Percentiles rank a stretch among this genome's conserved stretches.
Conservation (phyloP, 306 rosid species). For the Pueraria montana region DNA sequence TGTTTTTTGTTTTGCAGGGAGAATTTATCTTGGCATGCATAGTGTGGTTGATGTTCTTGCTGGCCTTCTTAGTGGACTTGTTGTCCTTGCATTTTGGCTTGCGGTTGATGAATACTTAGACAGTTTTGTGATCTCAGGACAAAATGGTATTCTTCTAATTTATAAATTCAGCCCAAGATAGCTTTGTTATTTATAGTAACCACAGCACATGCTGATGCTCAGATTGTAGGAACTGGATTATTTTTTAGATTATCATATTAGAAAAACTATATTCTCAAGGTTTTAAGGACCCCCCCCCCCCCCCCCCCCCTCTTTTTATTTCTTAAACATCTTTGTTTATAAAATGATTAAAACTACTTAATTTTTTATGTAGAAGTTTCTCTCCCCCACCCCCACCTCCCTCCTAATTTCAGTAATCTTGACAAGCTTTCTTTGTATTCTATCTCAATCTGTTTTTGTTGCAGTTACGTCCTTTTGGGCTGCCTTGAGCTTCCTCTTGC, state of each 20-base stretch:
- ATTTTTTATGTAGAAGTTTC: background rate
- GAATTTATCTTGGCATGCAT: conserved; percentile 99
- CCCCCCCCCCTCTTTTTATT: background rate
- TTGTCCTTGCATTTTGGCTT: conserved; percentile 85
- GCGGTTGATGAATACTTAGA: conserved; percentile 68
- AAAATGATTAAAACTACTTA: background rate
- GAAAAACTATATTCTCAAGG: conserved; percentile 30
- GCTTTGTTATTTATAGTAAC: conserved; percentile 28
- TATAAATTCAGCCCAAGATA: conserved; percentile 20
- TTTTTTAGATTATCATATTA: background rate
- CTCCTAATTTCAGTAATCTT: conserved; percentile 8
- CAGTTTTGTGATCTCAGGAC: conserved; percentile 78
- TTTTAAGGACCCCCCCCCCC: background rate
- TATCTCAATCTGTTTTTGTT: conserved; percentile 49
- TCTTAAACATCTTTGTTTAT: conserved; percentile 26
- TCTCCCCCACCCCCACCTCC: background rate
- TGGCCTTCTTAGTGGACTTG: conserved; percentile 79
- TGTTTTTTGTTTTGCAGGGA: conserved; percentile 63
- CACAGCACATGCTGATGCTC: conserved; percentile 12
- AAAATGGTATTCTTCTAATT: conserved; percentile 72
- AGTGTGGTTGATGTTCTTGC: conserved; percentile 79
- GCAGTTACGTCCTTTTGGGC: conserved; percentile 89
- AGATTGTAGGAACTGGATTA: conserved; percentile 36
- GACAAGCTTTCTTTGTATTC: conserved; percentile 23
- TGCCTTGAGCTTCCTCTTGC: conserved; percentile 82